Evolutionary conservation across 2,329 filamentous ascomycete species (phyloP).

Genomic region (Cercospora citrullina): DNA sequence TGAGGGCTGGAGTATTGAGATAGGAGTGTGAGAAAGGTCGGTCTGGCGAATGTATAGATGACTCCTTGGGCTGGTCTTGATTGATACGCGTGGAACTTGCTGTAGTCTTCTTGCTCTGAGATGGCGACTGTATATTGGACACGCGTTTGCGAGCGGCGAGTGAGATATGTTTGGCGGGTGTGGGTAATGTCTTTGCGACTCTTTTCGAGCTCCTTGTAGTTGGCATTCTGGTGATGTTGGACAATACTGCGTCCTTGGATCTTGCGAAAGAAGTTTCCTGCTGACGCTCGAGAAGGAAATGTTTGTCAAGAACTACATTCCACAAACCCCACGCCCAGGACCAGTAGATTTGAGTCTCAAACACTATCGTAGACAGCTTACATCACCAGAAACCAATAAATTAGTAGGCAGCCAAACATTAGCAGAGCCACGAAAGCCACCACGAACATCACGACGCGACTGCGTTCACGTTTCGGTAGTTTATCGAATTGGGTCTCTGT

Average conservation of each 20-base stretch:
- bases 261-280: background rate
- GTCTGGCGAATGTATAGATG: background rate
- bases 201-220: background rate
- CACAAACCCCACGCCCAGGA: background rate
- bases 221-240: background rate
- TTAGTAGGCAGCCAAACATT: background rate
- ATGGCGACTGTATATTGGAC: background rate
- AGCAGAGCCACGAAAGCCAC: background rate
- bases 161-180: background rate
- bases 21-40: background rate
- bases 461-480: background rate
- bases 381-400: constrained; percentile 4
- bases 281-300: background rate
- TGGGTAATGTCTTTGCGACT: background rate
- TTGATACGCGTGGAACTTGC: background rate
- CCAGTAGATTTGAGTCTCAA: background rate
- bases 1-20: background rate
- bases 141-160: background rate
- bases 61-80: background rate
- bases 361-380: background rate
- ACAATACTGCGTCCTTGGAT: background rate
- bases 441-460: background rate
- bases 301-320: constrained; percentile 3
- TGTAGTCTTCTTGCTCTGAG: background rate
- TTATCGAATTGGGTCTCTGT: constrained; percentile 14